Evolutionary conservation across 805 yeast genomes (phyloP).

Genomic region (Candida morakotiae): DNA sequence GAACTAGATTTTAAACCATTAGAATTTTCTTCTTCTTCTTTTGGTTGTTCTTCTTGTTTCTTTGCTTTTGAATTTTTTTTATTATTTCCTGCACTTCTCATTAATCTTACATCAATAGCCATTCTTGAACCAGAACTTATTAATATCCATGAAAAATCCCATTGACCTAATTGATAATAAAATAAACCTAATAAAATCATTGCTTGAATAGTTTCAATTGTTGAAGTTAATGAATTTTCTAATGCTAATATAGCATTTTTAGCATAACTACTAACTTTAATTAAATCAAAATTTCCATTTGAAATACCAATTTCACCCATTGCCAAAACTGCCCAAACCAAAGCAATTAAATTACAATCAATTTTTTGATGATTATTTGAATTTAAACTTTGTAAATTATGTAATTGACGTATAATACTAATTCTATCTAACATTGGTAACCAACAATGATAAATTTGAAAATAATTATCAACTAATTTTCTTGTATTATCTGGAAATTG

Average conservation of each 20-base stretch:
- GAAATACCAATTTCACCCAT: conserved; percentile 11
- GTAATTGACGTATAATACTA: conserved; percentile 14
- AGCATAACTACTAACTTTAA: conserved; percentile 11
- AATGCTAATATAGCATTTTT: conserved; percentile 18
- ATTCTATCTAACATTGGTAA: conserved; percentile 20
- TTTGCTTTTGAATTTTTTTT: background rate
- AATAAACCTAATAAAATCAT: conserved; percentile 17
- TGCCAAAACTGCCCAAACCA: conserved; percentile 19
- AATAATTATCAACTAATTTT: conserved; percentile 14
- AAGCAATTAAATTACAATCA: conserved; percentile 16
- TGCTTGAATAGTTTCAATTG: conserved; percentile 21
- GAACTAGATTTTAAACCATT: conserved; percentile 5
- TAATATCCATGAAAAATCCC: conserved; percentile 22
- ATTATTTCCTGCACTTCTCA: conserved; percentile 9
- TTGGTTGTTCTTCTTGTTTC: background rate
- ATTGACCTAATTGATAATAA: conserved; percentile 18
- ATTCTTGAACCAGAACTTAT: conserved; percentile 18
- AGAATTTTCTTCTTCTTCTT: conserved; percentile 3
- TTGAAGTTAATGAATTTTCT: conserved; percentile 17
- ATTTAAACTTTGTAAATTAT: conserved; percentile 6
- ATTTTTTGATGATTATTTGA: conserved; percentile 4
- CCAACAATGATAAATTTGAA: conserved; percentile 18
- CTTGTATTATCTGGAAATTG: conserved; percentile 14
- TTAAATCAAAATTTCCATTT: background rate
- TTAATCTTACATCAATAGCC: conserved; percentile 22